Evolutionary conservation across 169 alveolate genomes (phyloP), one percentile per base, ranked within the genome.

Genomic region (Babesia caballi): DNA sequence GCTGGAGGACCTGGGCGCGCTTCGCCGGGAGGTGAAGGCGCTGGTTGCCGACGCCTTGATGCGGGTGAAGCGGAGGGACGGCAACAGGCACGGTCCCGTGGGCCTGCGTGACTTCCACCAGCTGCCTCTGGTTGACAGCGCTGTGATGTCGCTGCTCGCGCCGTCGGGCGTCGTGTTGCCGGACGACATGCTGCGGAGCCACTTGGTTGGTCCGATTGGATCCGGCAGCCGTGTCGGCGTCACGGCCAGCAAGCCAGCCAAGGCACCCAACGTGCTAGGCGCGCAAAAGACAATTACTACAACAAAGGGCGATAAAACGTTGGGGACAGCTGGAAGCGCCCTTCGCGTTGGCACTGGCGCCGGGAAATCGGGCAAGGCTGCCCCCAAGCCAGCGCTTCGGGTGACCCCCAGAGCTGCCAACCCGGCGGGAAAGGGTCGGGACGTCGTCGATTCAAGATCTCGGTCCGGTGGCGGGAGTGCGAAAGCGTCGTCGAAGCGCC

Each of bases 81-180:
- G 11, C 1, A n/a, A 46, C 33, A 47, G 12, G 25, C n/a, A n/a
- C n/a, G 21, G n/a, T 12, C 17, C 61, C 44, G 27, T 28, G 6
- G 7, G 21, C 25, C 28, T 63, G 28, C 6, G 21, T 23, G 44
- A 27, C 21, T 0, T 63, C 33, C 19, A 3, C n/a, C 60, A 47
- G n/a, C 73, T 63, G 12, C 73, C 73, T 12, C 50, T 63, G 25
- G 2, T 63, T 14, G 60, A 46, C 36, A 63, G 40, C 36, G 12
- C 5, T 12, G 28, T 23, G 30, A 7, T 44, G 12, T 63, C 73
- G 6, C 30, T 63, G 5, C 6, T 63, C 1, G 9, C 28, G 14
- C 61, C 73, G 6, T 17, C 38, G 15, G 30, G 33, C 15, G 12
- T 30, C 1, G 73, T 30, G 27, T 7, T 49, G 5, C 60, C 73